Base-by-base conservation (phyloP, 1,284 basidiomycete genomes). In the Irpex lacteus region DNA sequence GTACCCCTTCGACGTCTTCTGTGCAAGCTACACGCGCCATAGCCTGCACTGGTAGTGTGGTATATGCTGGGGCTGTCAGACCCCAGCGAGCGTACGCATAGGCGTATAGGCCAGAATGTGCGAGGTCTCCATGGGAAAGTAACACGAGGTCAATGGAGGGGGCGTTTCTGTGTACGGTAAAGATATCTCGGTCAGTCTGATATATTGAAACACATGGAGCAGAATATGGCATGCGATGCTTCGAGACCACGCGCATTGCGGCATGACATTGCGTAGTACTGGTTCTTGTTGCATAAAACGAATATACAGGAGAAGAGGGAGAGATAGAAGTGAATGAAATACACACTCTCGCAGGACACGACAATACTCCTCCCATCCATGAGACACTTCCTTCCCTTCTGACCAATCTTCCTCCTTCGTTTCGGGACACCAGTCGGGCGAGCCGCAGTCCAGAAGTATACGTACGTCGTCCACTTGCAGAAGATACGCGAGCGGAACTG, bases 361-460 rank as follows among this genome's bases (percentile, higher is more conserved):
- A 69, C 88, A 90, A 69, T 94, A 94, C 59, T 80, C 77, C 65
- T 82, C 80, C 84, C 87, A 88, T 53, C 75, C 75, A 66, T 82
- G 80, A 53, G 70, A 63, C 32, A 73, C 70, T 13, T 79, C 73
- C 53, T 76, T 68, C 37, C 73, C 66, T 34, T 73, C 73, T 71
- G 74, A 77, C 61, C 77, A 81, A 71, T 82, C 88, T 73, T 85
- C 90, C 50, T 52, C 50, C 3, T 52, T 52, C 13, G 50, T 21
- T 21, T 56, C 54, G 68, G 81, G 94, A 72, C 77, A 87, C 95
- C 85, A 98, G 79, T 91, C 94, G 62, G 89, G 86, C n/a, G 88
- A 90, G 8, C 97, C 97, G 76, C 97, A 95, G 80, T 99, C 98
- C 63, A 99, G 84, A 38, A 99, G 85, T 70, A 99, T 95, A 61